Percentiles rank a stretch among this genome's conserved stretches.
These are phyloP conservation scores for Pseudogymnoascus sp. DNA, from an alignment of 2,329 filamentous ascomycete species.

Conservation along the genomic window DNA sequence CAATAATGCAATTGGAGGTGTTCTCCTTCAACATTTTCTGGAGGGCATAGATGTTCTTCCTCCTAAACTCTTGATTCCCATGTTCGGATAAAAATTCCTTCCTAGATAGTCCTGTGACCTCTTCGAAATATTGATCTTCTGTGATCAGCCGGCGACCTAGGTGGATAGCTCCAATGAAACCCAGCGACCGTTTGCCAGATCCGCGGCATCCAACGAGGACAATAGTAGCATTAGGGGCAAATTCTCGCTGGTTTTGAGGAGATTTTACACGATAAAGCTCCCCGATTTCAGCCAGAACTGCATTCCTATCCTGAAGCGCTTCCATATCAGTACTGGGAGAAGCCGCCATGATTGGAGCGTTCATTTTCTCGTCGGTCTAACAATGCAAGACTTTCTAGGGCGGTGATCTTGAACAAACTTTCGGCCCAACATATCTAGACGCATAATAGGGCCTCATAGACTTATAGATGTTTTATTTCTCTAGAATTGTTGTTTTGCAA, in stretches of 20 bases:
- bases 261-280: conserved; percentile 22
- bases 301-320: not conserved
- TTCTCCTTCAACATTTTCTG: conserved; percentile 53
- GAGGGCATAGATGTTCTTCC: conserved; percentile 55
- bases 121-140: conserved; percentile 60
- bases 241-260: conserved; percentile 35
- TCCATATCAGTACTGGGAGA: not conserved
- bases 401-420: not conserved
- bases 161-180: conserved; percentile 66
- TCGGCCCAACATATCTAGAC: conserved; percentile 4
- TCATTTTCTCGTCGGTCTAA: not conserved
- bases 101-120: conserved; percentile 54
- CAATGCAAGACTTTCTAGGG: not conserved
- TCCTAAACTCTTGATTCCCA: conserved; percentile 55
- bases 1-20: conserved; percentile 56
- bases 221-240: conserved; percentile 54
- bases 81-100: conserved; percentile 56
- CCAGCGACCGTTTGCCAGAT: conserved; percentile 70
- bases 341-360: not conserved
- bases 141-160: conserved; percentile 64
- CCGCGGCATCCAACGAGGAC: conserved; percentile 69
- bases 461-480: conserved; percentile 3
- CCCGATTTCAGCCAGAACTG: conserved; percentile 8
- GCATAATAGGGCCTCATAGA: not conserved
- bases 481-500: not conserved